Evolutionary conservation across 2,329 filamentous ascomycete species (phyloP).

Genomic region (Fusarium denticulatum): DNA sequence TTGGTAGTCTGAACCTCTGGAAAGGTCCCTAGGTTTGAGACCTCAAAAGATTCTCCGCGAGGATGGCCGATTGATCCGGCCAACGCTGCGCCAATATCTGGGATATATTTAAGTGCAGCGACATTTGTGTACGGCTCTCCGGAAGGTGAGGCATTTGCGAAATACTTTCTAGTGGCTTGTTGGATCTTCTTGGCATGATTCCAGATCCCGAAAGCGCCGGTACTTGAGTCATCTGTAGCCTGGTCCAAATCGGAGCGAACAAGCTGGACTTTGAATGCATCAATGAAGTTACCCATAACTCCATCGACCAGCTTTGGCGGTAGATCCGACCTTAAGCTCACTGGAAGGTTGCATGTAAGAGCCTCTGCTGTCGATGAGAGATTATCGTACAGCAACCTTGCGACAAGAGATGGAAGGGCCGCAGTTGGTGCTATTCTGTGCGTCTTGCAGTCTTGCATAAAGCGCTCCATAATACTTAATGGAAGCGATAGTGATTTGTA

Average conservation of each 20-base stretch:
- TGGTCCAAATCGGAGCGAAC: not conserved
- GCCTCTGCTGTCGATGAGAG: not conserved
- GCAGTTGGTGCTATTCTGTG: not conserved
- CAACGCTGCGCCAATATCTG: not conserved
- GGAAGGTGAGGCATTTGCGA: not conserved
- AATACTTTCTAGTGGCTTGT: not conserved
- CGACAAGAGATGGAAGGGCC: not conserved
- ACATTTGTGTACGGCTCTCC: not conserved
- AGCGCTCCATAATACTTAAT: not conserved
- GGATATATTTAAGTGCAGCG: not conserved
- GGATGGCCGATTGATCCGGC: not conserved
- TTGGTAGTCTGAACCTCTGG: not conserved
- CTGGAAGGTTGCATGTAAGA: constrained; percentile 3
- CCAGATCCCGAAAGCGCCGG: not conserved
- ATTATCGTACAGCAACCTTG: not conserved
- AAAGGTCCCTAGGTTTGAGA: not conserved
- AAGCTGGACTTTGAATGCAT: not conserved
- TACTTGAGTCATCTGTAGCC: not conserved
- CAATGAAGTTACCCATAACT: not conserved
- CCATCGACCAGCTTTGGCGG: not conserved
- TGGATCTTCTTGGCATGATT: not conserved
- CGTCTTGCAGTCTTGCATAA: constrained; percentile 1
- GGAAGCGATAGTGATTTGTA: not conserved
- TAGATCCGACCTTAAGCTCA: not conserved
- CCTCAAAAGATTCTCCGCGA: constrained; percentile 4